Conservation (phyloP, 768 basidiomycete genomes). For the Goffeauzyma gilvescens region DNA sequence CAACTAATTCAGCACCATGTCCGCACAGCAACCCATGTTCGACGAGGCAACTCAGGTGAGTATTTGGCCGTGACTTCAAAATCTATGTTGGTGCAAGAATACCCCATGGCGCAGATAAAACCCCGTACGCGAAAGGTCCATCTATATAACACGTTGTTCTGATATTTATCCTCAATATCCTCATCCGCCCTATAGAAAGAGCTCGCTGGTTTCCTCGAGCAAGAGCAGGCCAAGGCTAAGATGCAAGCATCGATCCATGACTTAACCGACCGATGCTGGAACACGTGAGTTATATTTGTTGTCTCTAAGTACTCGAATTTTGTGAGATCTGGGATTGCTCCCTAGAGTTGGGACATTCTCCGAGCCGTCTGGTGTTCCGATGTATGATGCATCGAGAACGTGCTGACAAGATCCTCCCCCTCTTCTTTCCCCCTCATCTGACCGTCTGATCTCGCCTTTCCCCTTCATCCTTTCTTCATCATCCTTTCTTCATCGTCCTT, state of each 20-base stretch:
- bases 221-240: constrained; percentile 59
- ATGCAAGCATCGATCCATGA: constrained; percentile 51
- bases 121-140: background rate
- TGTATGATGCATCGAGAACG: too few relatives aligned
- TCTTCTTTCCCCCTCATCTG: too few relatives aligned
- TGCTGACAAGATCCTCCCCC: too few relatives aligned
- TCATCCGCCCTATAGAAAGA: constrained; percentile 46
- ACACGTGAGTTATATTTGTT: constrained; percentile 46
- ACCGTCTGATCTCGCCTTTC: background rate
- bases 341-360: too few relatives aligned
- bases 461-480: background rate
- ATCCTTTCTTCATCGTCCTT: too few relatives aligned
- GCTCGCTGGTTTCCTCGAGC: constrained; percentile 55
- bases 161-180: background rate
- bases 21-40: constrained; percentile 22
- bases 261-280: constrained; percentile 73
- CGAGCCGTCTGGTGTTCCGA: too few relatives aligned
- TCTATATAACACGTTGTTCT: constrained; percentile 2
- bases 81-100: too few relatives aligned
- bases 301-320: too few relatives aligned
- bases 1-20: constrained; percentile 12
- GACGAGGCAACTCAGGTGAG: constrained; percentile 29
- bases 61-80: background rate
- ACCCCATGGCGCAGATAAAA: background rate
- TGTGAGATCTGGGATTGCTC: too few relatives aligned